phyloP scores from a whole-genome alignment of 2,329 filamentous ascomycete species.

The Achaetomium macrosporum region DNA sequence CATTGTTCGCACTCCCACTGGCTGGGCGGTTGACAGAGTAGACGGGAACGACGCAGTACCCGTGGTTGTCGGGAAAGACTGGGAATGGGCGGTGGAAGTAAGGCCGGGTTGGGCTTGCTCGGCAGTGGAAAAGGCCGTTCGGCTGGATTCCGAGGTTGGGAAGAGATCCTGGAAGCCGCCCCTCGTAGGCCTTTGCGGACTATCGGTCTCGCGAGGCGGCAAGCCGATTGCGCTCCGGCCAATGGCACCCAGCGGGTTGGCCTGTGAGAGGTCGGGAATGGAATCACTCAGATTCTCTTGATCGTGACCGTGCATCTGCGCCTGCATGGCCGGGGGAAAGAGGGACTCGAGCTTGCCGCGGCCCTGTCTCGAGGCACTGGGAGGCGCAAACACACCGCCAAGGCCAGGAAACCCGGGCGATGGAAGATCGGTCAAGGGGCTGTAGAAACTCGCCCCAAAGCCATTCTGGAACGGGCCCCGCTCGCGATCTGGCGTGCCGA shows the following conservation, averaged over 20 bases:
- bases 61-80: constrained; percentile 27
- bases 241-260: constrained; percentile 60
- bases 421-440: constrained; percentile 69
- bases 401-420: constrained; percentile 65
- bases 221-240: constrained; percentile 55
- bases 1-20: constrained; percentile 74
- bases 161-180: constrained; percentile 53
- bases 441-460: constrained; percentile 77
- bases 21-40: constrained; percentile 36
- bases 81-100: constrained; percentile 29
- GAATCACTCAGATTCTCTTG: constrained; percentile 55
- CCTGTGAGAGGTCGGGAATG: constrained; percentile 54
- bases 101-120: constrained; percentile 35
- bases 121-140: constrained; percentile 35
- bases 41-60: constrained; percentile 31
- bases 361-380: constrained; percentile 57
- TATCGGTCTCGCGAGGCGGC: constrained; percentile 52
- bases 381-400: constrained; percentile 63
- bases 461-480: constrained; percentile 50
- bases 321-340: constrained; percentile 85
- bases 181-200: constrained; percentile 50
- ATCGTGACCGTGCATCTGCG: constrained; percentile 74
- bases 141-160: constrained; percentile 32
- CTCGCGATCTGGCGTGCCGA: constrained; percentile 63
- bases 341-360: constrained; percentile 80